A percentile compares a stretch with the other conserved stretches of the same genome.
Conservation (phyloP, 192 early-diverging fungal species). For the Backusella liffmaniae region DNA sequence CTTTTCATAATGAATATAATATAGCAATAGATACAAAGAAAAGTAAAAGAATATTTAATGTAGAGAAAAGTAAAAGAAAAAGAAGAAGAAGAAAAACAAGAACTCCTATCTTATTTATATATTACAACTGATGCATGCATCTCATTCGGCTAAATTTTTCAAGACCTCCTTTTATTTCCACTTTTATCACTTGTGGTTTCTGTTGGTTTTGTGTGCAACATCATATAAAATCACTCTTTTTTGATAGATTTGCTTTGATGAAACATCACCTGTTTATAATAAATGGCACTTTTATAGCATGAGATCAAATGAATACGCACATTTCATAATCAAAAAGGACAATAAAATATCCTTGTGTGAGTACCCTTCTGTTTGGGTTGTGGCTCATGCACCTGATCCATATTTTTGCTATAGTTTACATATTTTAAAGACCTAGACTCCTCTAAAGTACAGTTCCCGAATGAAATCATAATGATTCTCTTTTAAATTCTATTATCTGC, state of each 20-base stretch:
- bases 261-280: neutral
- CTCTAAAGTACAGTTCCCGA: neutral
- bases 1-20: neutral
- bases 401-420: neutral
- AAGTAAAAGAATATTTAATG: neutral
- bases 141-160: neutral
- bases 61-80: neutral
- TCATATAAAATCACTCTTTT: neutral
- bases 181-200: neutral
- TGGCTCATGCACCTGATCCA: neutral
- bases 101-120: neutral
- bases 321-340: neutral
- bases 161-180: neutral
- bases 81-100: neutral
- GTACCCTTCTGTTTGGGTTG: neutral
- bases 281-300: neutral
- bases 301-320: neutral
- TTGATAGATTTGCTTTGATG: neutral
- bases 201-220: neutral
- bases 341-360: neutral
- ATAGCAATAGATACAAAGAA: neutral
- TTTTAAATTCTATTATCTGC: neutral
- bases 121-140: constrained; percentile 1
- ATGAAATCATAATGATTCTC: neutral
- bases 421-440: neutral